phyloP scores from a whole-genome alignment of 495 filamentous ascomycete species.

The Neohortaea acidophila region DNA sequence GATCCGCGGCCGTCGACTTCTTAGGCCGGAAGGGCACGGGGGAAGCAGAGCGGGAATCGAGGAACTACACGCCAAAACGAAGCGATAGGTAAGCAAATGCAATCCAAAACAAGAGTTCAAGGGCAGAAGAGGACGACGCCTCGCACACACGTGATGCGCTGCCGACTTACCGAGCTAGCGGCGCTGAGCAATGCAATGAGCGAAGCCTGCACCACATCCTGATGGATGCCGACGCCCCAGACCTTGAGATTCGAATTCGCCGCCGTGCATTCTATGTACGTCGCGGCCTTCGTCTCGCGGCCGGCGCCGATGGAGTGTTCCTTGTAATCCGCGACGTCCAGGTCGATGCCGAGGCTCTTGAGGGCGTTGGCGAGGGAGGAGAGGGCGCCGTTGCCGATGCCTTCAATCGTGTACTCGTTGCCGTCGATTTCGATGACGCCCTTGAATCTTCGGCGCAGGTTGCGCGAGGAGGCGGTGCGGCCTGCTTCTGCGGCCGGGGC shows the following conservation, averaged over 20 bases:
- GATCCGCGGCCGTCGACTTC: too few relatives aligned
- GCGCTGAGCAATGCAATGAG: conserved; percentile 79
- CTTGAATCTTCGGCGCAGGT: conserved; percentile 68
- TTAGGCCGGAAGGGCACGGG: conserved; percentile 36
- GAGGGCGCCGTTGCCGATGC: conserved; percentile 78
- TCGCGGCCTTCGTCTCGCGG: conserved; percentile 59
- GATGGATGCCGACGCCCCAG: conserved; percentile 93
- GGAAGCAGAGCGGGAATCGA: conserved; percentile 39
- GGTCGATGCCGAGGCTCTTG: conserved; percentile 62
- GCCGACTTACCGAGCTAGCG: conserved; percentile 76
- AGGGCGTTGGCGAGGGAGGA: conserved; percentile 78
- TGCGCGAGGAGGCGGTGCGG: conserved; percentile 56
- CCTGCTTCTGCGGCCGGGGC: conserved; percentile 45
- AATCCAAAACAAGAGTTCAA: neutral
- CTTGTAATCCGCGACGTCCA: conserved; percentile 91
- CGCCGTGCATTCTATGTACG: conserved; percentile 78
- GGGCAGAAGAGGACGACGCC: too few relatives aligned
- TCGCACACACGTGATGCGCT: too few relatives aligned
- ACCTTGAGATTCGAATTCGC: conserved; percentile 54
- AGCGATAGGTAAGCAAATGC: neutral
- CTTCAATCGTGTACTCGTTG: conserved; percentile 58
- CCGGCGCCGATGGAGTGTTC: conserved; percentile 70
- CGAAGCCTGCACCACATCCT: conserved; percentile 85
- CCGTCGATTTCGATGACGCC: conserved; percentile 78
- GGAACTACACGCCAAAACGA: conserved; percentile 37